Evolutionary conservation across 2,329 filamentous ascomycete genomes (phyloP), one percentile per base, ranked within the genome.

Genomic region (Verticillium zaregamsianum): DNA sequence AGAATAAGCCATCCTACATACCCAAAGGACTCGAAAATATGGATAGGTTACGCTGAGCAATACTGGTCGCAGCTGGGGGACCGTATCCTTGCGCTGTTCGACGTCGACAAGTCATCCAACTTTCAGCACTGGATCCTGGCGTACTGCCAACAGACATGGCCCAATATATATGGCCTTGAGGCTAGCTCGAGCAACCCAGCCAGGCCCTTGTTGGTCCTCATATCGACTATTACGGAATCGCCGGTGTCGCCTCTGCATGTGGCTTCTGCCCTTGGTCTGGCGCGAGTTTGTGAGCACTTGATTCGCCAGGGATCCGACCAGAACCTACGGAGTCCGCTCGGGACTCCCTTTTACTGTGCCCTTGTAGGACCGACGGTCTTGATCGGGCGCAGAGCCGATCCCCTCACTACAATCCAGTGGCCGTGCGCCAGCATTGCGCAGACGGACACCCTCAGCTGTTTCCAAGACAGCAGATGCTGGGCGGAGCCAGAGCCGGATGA

Each of bases 121-220:
- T 75, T 77, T 35, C 68, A 72, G 11, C 74, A 76, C 23, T 77
- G 76, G 75, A 66, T 68, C 3, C 61, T 77, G 23, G 73, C 76
- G 55, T 76, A 73, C 61, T 70, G 69, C 1, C 66, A 71, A 23
- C 65, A 69, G 23, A 69, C 63, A 2, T 74, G 67, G 59, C 73
- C 75, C 1, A 63, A 65, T 1, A 63, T 61, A 0, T 67, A 69
- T 5, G 67, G 72, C 11, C 28, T 55, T 3, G 23, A 20, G 11
- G 35, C 59, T 6, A 23, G n/a, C 25, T 7, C 55, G 9, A 25
- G 3, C 28, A 28, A 8, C n/a, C 45, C 45, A 11, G 54, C 20
- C 8, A 33, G 67, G 11, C 67, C 69, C 2, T 40, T 69, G 0
- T 54, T 72, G 9, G 68, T 69, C 23, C 67, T 77, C 4, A 74